These are phyloP conservation scores for Nannochloropsis oceanica DNA, from an alignment of 108 stramenopile species.

Conservation along the genomic window DNA sequence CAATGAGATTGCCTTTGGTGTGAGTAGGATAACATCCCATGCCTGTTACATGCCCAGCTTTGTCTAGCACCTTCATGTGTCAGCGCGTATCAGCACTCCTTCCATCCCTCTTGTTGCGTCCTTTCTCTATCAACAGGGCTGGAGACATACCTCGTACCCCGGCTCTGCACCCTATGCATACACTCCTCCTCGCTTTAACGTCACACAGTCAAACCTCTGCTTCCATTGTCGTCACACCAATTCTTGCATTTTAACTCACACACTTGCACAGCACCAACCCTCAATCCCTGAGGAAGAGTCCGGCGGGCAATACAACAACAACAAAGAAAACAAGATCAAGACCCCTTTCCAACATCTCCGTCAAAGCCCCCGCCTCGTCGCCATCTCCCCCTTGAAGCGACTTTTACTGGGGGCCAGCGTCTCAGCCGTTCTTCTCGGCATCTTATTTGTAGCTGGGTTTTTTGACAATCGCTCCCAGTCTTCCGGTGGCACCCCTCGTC, in stretches of 20 bases:
- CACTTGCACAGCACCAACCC: neutral
- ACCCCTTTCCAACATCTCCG: neutral
- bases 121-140: too few species aligned
- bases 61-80: too few species aligned
- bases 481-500: neutral
- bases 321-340: neutral
- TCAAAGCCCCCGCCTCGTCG: neutral
- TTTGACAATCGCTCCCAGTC: neutral
- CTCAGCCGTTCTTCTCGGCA: neutral
- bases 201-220: too few species aligned
- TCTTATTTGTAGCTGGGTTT: neutral
- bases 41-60: too few species aligned
- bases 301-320: neutral
- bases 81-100: too few species aligned
- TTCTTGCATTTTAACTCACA: neutral
- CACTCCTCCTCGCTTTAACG: too few species aligned
- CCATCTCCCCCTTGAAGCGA: neutral
- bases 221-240: too few species aligned
- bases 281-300: neutral
- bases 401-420: neutral
- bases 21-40: neutral
- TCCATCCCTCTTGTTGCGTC: too few species aligned
- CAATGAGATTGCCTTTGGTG: neutral
- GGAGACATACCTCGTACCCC: too few species aligned
- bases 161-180: too few species aligned